Base-by-base conservation (phyloP, 495 filamentous ascomycete species). In the Hypoxylon cercidicola region DNA sequence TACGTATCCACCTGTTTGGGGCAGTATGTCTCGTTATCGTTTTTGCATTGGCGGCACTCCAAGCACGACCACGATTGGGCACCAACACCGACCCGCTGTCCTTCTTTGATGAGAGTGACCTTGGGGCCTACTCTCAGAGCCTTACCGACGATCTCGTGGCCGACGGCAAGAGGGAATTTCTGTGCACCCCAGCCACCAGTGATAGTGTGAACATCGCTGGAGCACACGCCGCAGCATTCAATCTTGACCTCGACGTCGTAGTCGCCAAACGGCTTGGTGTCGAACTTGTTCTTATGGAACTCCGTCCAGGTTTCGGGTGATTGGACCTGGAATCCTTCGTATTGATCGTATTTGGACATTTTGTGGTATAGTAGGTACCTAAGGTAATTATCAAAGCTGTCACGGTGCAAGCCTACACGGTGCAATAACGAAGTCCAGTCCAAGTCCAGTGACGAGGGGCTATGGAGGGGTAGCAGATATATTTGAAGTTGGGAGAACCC, bases 1-100 rank as follows among this genome's bases (percentile, higher is more conserved):
- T 84, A 84, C 5, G 84, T 85, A 64, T 85, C 84, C n/a, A 85
- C 46, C 66, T 85, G 82, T 56, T 85, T 67, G 15, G 68, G 51
- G 74, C 84, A 86, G 72, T 86, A 85, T 0, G 82, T 84, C 74
- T 86, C 84, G 59, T 86, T 85, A 51, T 85, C 82, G 60, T 78
- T 80, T 68, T 84, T 85, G 79, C 83, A 86, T 59, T 84, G 83
- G 49, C 78, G 76, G 74, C 83, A 85, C 13, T 83, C 68, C 10
- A 85, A 68, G 75, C 84, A 85, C 5, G 83, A 80, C 65, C 77
- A 84, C 18, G 72, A 77, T 61, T 87, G 84, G 21, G 84, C 84
- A 40, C 84, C 84, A 30, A 87, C 84, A 57, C 84, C 84, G n/a
- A 86, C 84, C 1, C 82, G 77, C 70, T 85, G 67, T 55, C 84